phyloP scores from a whole-genome alignment of 73 alveolate genomes.

The Uronychia setigera region DNA sequence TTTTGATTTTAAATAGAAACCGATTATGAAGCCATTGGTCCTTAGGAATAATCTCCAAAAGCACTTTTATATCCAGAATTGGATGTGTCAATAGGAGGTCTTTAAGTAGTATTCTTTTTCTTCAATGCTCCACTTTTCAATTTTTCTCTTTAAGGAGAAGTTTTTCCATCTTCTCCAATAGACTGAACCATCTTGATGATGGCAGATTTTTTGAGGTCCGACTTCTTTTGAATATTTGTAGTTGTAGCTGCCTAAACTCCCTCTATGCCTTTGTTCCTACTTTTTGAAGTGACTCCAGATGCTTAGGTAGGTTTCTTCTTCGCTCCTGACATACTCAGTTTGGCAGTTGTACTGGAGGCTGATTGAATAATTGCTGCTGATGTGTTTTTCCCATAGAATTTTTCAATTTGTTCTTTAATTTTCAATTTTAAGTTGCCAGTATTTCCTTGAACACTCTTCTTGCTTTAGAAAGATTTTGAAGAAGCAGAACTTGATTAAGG shows the following conservation, averaged over 20 bases:
- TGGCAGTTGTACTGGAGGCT: not conserved
- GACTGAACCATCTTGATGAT: no score
- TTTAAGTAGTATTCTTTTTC: not conserved
- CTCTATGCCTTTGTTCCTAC: not conserved
- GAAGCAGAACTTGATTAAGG: not conserved
- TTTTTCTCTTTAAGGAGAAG: no score
- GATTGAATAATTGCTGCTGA: not conserved
- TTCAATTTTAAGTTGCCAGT: not conserved
- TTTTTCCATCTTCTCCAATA: no score
- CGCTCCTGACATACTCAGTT: not conserved
- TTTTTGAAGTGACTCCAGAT: not conserved
- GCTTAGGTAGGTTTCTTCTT: not conserved
- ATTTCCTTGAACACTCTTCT: not conserved
- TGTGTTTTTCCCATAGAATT: not conserved
- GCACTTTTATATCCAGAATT: not conserved
- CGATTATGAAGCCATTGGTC: no score
- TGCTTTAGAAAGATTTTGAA: not conserved
- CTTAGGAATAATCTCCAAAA: not conserved
- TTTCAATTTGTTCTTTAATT: not conserved
- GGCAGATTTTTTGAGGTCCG: no score
- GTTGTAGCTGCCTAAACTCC: no score
- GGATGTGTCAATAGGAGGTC: not conserved
- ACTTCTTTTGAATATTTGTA: no score
- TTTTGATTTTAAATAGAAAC: not conserved
- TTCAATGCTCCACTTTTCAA: no score